Conservation (phyloP, 2,329 filamentous ascomycete genomes). For the Neonectria sp. region DNA sequence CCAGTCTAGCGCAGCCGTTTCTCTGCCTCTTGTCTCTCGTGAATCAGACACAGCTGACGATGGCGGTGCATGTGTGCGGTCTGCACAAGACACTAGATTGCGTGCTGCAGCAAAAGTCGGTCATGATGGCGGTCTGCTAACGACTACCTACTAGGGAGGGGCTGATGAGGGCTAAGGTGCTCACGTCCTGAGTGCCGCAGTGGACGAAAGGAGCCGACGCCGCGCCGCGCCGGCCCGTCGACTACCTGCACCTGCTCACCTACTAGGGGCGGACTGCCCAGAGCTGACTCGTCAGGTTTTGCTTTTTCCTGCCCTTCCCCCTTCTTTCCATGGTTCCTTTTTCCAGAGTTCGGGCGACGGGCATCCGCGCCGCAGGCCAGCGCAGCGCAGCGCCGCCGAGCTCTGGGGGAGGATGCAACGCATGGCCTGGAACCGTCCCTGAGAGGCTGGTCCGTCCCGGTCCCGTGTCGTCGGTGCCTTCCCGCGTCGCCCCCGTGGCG, state of each 20-base stretch:
- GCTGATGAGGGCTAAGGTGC: background rate
- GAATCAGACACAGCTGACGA: background rate
- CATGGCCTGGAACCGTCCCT: slow-evolving; percentile 27
- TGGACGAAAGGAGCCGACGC: slow-evolving; percentile 38
- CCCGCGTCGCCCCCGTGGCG: slow-evolving; percentile 20
- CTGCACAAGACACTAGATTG: background rate
- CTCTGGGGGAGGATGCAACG: slow-evolving; percentile 14
- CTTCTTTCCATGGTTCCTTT: slow-evolving; percentile 34
- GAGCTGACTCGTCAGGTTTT: slow-evolving; percentile 40
- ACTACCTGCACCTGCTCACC: slow-evolving; percentile 1
- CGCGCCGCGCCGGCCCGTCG: slow-evolving; percentile 45
- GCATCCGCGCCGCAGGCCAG: slow-evolving; percentile 1
- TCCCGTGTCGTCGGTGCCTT: slow-evolving; percentile 51
- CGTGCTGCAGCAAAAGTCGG: background rate
- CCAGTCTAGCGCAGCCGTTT: background rate
- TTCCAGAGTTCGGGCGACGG: slow-evolving; percentile 25
- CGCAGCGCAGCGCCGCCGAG: background rate
- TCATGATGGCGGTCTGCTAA: slow-evolving; percentile 1
- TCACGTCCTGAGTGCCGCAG: slow-evolving; percentile 5
- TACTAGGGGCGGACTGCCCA: slow-evolving; percentile 14
- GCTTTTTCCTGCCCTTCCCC: slow-evolving; percentile 16
- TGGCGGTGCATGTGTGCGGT: background rate
- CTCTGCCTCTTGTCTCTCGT: slow-evolving; percentile 11
- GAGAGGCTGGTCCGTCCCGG: slow-evolving; percentile 47
- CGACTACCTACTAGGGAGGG: background rate